phyloP scores from a whole-genome alignment of 371 early-diverging fungal species.

The Coemansia sp. region DNA sequence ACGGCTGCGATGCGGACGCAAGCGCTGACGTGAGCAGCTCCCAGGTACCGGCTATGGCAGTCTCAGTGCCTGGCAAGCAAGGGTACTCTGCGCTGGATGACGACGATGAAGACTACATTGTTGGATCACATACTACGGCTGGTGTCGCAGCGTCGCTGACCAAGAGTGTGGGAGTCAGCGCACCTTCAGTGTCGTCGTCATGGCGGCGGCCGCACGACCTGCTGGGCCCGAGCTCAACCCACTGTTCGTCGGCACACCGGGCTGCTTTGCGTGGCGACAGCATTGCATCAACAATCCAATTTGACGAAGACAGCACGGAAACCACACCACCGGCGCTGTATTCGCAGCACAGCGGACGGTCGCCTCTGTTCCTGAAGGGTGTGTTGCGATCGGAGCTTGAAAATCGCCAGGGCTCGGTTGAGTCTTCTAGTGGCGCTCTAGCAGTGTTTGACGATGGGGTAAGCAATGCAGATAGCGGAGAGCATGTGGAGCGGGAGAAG shows the following conservation, averaged over 20 bases:
- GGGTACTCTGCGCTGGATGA: slow-evolving; percentile 1
- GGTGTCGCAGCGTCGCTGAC: neutral
- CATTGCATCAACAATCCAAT: slow-evolving; percentile 36
- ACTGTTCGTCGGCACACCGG: neutral
- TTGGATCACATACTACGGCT: slow-evolving; percentile 15
- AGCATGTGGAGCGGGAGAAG: neutral
- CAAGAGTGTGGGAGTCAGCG: slow-evolving; percentile 2
- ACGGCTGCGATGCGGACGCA: neutral
- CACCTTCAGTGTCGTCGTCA: slow-evolving; percentile 10
- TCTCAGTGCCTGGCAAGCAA: slow-evolving; percentile 9
- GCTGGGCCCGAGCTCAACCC: neutral
- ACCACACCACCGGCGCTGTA: neutral
- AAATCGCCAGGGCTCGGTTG: neutral
- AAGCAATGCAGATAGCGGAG: neutral
- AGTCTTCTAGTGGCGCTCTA: neutral
- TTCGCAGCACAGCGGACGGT: neutral
- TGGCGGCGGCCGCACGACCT: slow-evolving; percentile 15
- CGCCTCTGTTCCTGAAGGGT: slow-evolving; percentile 12
- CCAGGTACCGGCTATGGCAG: neutral
- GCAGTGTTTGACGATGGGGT: neutral
- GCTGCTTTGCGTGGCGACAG: slow-evolving; percentile 23
- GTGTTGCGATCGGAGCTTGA: neutral
- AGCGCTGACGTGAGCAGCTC: neutral
- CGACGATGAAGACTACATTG: slow-evolving; percentile 31
- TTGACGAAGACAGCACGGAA: slow-evolving; percentile 3